phyloP scores from a whole-genome alignment of 2,329 filamentous ascomycete genomes.

The Metarhizium rileyi region DNA sequence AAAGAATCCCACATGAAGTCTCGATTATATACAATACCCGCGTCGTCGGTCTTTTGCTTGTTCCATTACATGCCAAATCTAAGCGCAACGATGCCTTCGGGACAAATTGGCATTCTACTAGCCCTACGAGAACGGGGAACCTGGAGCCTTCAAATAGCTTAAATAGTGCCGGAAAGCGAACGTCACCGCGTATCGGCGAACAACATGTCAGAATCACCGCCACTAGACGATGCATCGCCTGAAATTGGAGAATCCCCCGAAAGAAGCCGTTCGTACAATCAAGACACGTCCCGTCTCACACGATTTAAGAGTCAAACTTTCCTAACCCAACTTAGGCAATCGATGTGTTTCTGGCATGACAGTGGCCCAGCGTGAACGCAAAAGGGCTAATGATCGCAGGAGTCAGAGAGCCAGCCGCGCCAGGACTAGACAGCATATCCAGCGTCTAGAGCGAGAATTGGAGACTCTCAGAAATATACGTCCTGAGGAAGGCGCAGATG shows the following conservation, averaged over 20 bases:
- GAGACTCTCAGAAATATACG: not conserved
- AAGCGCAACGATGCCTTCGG: not conserved
- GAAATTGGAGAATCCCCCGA: not conserved
- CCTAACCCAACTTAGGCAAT: not conserved
- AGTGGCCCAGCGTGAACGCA: not conserved
- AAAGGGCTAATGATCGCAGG: not conserved
- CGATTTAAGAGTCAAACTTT: not conserved
- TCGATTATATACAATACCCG: not conserved
- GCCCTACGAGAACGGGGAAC: not conserved
- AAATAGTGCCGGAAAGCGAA: not conserved
- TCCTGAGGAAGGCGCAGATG: not conserved
- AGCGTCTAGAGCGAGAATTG: not conserved
- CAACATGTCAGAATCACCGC: not conserved
- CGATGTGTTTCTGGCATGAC: not conserved
- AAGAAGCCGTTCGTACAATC: not conserved
- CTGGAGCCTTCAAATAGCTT: not conserved
- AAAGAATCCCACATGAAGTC: not conserved
- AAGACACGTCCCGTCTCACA: not conserved
- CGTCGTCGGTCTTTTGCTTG: not conserved
- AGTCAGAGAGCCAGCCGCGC: not conserved
- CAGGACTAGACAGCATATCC: not conserved
- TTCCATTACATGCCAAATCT: not conserved
- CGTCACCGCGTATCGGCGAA: not conserved
- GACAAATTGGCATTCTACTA: not conserved
- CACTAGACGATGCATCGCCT: not conserved